phyloP scores from a whole-genome alignment of 257 asterid species.

The Penstemon davidsonii region DNA sequence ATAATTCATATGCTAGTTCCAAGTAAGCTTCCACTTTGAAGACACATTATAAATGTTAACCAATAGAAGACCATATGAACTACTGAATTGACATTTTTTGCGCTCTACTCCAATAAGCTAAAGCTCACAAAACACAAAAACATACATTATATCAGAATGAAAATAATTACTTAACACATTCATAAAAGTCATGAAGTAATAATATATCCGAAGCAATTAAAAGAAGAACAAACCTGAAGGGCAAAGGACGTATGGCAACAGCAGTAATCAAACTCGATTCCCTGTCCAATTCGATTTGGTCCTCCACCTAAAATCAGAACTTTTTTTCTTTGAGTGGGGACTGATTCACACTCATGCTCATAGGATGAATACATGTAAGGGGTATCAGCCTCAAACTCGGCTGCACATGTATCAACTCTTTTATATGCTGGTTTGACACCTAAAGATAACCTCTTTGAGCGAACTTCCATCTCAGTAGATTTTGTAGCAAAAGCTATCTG shows the following conservation, averaged over 20 bases:
- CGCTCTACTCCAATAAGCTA: slow-evolving; percentile 3
- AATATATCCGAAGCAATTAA: slow-evolving; percentile 22
- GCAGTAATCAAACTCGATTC: slow-evolving; percentile 96
- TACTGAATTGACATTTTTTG: background rate
- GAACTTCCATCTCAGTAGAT: slow-evolving; percentile 74
- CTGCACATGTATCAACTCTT: slow-evolving; percentile 98
- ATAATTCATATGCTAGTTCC: slow-evolving; percentile 11
- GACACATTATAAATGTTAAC: slow-evolving; percentile 8
- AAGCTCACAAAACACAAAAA: slow-evolving; percentile 4
- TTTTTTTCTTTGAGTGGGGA: slow-evolving; percentile 72
- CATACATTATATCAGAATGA: background rate
- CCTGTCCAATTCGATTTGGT: slow-evolving; percentile 98
- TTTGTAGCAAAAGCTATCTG: slow-evolving; percentile 86
- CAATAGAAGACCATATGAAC: background rate
- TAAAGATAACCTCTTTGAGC: slow-evolving; percentile 65
- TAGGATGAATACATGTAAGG: slow-evolving; percentile 96
- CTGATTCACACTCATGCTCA: slow-evolving; percentile 88
- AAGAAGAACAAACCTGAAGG: slow-evolving; percentile 68
- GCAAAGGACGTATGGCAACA: slow-evolving; percentile 98
- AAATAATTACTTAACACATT: background rate
- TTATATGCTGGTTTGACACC: slow-evolving; percentile 91
- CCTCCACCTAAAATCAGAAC: slow-evolving; percentile 97
- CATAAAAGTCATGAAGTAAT: background rate
- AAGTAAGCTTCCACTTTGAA: slow-evolving; percentile 1
- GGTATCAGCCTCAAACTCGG: slow-evolving; percentile 96